Evolutionary conservation across 352 stramenopile species (phyloP).

Genomic region (Phytophthora agathidicida): DNA sequence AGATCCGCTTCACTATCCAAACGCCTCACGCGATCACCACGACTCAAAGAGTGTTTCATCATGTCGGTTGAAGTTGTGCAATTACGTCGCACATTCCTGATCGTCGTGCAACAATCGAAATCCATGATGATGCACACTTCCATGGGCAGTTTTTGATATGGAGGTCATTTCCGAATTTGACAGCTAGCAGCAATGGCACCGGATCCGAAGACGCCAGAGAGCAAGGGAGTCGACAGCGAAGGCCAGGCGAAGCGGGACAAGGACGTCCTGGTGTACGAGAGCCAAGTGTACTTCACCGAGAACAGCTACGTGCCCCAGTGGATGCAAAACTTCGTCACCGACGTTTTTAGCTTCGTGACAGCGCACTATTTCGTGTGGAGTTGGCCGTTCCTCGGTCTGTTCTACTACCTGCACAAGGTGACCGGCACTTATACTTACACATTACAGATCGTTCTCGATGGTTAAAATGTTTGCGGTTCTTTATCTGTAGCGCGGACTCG

Average conservation of each 20-base stretch:
- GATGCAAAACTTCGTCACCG: conserved; percentile 28
- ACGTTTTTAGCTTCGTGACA: conserved; percentile 41
- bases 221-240: neutral
- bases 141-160: neutral
- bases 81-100: conserved; percentile 6
- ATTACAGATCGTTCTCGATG: no score
- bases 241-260: neutral
- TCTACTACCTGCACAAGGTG: conserved; percentile 46
- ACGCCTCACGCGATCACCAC: conserved; percentile 11
- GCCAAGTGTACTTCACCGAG: conserved; percentile 31
- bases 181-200: neutral
- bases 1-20: neutral
- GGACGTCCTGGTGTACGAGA: conserved; percentile 29
- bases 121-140: neutral
- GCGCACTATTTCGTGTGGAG: conserved; percentile 56
- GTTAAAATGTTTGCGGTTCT: neutral
- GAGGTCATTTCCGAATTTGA: conserved; percentile 11
- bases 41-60: neutral
- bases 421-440: neutral
- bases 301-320: conserved; percentile 27
- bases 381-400: conserved; percentile 28
- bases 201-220: neutral
- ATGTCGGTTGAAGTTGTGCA: neutral
- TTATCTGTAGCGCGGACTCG: conserved; percentile 29
- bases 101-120: conserved; percentile 6